Evolutionary conservation across 2,329 filamentous ascomycete genomes (phyloP).

Genomic region (Dactylellina sp.): DNA sequence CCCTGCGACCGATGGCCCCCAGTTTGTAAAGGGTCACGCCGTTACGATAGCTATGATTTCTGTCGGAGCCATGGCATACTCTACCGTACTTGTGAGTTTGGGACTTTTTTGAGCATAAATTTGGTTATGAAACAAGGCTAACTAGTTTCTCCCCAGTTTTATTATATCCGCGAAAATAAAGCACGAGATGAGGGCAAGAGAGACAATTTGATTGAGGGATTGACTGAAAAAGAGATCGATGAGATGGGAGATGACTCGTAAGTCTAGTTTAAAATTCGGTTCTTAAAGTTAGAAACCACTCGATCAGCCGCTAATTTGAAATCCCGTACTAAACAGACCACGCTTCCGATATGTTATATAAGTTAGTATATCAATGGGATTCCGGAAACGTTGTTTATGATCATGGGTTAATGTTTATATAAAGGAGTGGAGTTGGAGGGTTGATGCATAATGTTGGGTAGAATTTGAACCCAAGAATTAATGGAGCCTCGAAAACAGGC

Average conservation of each 20-base stretch:
- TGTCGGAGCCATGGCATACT: constrained; percentile 68
- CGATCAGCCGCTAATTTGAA: background rate
- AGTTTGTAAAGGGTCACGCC: constrained; percentile 73
- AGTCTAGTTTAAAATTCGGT: constrained; percentile 45
- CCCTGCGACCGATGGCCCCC: constrained; percentile 67
- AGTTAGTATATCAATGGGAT: no score
- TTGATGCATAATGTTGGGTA: no score
- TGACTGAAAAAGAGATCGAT: constrained; percentile 65
- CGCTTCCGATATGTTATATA: constrained; percentile 50
- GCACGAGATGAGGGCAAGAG: constrained; percentile 63
- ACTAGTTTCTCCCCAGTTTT: constrained; percentile 36
- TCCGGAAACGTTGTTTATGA: no score
- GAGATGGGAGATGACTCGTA: constrained; percentile 65
- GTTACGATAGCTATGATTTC: constrained; percentile 72
- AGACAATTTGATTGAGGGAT: constrained; percentile 65
- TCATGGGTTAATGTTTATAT: no score
- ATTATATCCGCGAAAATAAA: constrained; percentile 62
- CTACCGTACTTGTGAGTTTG: constrained; percentile 68
- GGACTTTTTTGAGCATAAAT: no score
- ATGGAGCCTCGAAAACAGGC: no score
- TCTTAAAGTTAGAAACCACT: background rate
- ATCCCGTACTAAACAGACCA: constrained; percentile 11
- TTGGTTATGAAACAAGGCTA: background rate
- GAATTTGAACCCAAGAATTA: no score
- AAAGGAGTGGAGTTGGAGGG: no score